Evolutionary conservation across 2,329 filamentous ascomycete species (phyloP), one percentile per base, ranked within the genome.

Genomic region (Penicillium sp.): DNA sequence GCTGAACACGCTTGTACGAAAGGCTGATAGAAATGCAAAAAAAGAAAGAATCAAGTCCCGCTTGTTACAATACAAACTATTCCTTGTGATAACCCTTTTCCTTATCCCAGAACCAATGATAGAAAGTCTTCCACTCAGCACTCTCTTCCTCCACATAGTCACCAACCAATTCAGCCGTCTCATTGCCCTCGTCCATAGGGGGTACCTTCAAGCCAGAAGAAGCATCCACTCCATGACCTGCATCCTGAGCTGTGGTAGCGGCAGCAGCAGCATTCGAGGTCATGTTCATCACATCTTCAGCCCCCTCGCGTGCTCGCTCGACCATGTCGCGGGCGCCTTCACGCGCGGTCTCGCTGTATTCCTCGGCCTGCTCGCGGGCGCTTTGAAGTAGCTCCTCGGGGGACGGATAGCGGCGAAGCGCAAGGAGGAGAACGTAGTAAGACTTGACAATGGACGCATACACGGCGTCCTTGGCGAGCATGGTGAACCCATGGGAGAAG

Each of bases 401-500:
- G n/a, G 63, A 67, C 0, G 74, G 74, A 48, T 72, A 74, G 16
- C 60, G 69, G 42, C 67, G 66, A 23, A 77, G 52, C 3, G 74
- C 52, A 20, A 72, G 72, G n/a, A 86, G 68, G 1, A 85, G 62
- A 6, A 82, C 61, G 55, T 87, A 86, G 68, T 91, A 94, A 4
- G 84, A 59, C 52, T 80, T 80, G 49, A 94, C 79, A 46, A 95
- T 80, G 13, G 84, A 66, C 23, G 79, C 75, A 64, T 95, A 87
- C 7, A 93, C 79, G 4, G 79, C 71, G 46, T 91, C 87, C 68
- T 95, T 95, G 48, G 87, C 81, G 44, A 91, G 72, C 87, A 95
- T 95, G 1, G 89, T 91, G 42, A 89, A 78, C 0, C 89, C 89
- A 60, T 95, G 89, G 18, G 82, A 84, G 59, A 95, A 84, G 70